Base-by-base conservation (phyloP, 2,329 filamentous ascomycete genomes). In the Nakataea oryzae region DNA sequence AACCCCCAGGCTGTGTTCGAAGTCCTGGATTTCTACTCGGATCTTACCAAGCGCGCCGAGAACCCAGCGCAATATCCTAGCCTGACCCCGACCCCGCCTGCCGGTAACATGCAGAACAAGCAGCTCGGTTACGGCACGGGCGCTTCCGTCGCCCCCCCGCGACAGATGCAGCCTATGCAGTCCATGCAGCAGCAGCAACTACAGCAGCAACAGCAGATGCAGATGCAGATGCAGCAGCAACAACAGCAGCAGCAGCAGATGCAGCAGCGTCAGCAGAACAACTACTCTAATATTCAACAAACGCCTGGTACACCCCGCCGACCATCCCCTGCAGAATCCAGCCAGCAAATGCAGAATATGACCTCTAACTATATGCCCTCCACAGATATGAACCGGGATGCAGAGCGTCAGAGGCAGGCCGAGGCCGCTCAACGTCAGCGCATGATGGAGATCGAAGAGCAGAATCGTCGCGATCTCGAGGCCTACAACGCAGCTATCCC, bases 401-500 rank as follows among this genome's bases (percentile, higher is more conserved):
- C 86, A 65, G 79, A 85, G 68, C 82, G 83, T 41, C 83, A 87
- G 70, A 81, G 85, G 69, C 85, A 89, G 70, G 70, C 80, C 8
- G 85, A 89, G 66, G 76, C 82, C 34, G 74, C 76, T 47, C 84
- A 86, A 67, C 76, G 78, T 34, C 79, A 84, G 63, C 75, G 78
- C 41, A 77, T 80, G 65, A 76, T 78, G 55, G 83, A 87, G 65
- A 77, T 80, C 1, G 84, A 86, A 65, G 88, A 91, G 68, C 84
- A 87, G 69, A 83, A 83, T 61, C 83, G 90, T 62, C 85, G 88
- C 66, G 91, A 96, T 60, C 80, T 90, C 67, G 92, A 95, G 71
- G 90, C 86, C 24, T 97, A 96, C 75, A 96, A 97, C 73, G 89
- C 91, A 47, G 91, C 90, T 28, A 77, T 97, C 64, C 93, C 92